Base-by-base conservation (phyloP, 176 grass and related monocot species). In the Urochloa ruziziensis region DNA sequence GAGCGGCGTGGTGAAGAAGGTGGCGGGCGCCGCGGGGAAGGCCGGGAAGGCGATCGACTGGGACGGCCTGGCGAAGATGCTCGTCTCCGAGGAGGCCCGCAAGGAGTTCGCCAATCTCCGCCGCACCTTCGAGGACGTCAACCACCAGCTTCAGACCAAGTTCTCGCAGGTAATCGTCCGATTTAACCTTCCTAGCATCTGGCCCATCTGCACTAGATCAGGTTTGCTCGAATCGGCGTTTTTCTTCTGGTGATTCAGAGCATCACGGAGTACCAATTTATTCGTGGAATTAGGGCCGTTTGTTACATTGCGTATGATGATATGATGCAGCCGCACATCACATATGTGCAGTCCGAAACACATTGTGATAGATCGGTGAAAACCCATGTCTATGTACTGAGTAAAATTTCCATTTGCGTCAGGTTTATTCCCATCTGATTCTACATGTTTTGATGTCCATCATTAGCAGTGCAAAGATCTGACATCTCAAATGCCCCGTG, bases 91-190 rank as follows among this genome's bases (percentile, higher is more conserved):
- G 3, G 88, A 89, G 73, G 88, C 90, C 25, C 88, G 92, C 58
- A 92, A 87, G 90, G 90, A 93, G 81, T 97, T 97, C 81, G 53
- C 49, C 60, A 92, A 40, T 48, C 90, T 97, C 83, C 90, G 90
- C 71, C 90, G 84, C 64, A 51, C 90, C 77, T 92, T 97, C 86
- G 86, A 92, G 16, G 90, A 92, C 68, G 81, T 97, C 57, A 94
- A 94, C 74, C 86, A 91, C 43, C 81, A 94, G 73, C 86, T 92
- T 63, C 48, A 82, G 88, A 97, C 94, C 40, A 94, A 92, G 67
- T 94, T 91, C 75, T 92, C 86, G 13, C 70, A 89, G 90, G 92
- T 94, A 77, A 2, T 21, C 12, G n/a, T 30, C 12, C 30, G 14
- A 39, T 76, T n/a, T 69, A 58, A 12, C 17, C 63, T 17, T 53